Conservation (phyloP, 805 yeast species). For the Grigorovia transvaalensis region DNA sequence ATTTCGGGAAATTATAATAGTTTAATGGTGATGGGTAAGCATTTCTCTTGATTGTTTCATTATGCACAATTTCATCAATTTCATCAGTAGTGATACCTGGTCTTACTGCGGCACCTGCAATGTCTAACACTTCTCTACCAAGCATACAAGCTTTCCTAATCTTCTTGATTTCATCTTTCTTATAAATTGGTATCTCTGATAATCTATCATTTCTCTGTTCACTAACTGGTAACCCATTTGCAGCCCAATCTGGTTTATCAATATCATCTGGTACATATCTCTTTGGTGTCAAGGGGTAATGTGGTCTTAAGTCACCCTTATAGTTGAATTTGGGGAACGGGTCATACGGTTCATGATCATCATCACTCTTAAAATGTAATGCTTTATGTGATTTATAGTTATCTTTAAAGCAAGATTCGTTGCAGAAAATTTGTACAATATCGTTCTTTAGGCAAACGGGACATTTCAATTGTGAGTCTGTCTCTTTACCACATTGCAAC, state of each 20-base stretch:
- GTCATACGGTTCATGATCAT: conserved; percentile 43
- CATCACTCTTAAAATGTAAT: conserved; percentile 54
- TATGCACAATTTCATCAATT: conserved; percentile 75
- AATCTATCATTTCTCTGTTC: conserved; percentile 68
- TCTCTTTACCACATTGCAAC: conserved; percentile 75
- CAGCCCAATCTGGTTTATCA: conserved; percentile 74
- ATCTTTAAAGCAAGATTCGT: conserved; percentile 71
- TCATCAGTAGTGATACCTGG: conserved; percentile 94
- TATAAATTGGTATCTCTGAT: conserved; percentile 52
- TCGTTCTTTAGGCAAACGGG: conserved; percentile 81
- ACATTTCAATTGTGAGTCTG: conserved; percentile 69
- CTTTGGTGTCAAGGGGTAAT: conserved; percentile 69
- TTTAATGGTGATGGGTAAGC: conserved; percentile 94
- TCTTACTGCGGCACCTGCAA: conserved; percentile 68
- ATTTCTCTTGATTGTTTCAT: conserved; percentile 77
- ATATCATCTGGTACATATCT: conserved; percentile 64
- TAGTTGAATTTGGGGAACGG: conserved; percentile 77
- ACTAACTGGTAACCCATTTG: conserved; percentile 62
- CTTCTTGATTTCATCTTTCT: conserved; percentile 58
- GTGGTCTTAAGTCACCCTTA: conserved; percentile 66
- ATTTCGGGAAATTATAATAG: conserved; percentile 87
- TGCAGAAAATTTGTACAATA: conserved; percentile 57
- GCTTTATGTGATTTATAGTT: conserved; percentile 67
- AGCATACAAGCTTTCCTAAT: conserved; percentile 65
- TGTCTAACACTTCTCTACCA: conserved; percentile 84